A percentile compares a stretch with the other conserved stretches of the same genome.
phyloP scores from a whole-genome alignment of 331 rosid species.

The Ulmus americana region DNA sequence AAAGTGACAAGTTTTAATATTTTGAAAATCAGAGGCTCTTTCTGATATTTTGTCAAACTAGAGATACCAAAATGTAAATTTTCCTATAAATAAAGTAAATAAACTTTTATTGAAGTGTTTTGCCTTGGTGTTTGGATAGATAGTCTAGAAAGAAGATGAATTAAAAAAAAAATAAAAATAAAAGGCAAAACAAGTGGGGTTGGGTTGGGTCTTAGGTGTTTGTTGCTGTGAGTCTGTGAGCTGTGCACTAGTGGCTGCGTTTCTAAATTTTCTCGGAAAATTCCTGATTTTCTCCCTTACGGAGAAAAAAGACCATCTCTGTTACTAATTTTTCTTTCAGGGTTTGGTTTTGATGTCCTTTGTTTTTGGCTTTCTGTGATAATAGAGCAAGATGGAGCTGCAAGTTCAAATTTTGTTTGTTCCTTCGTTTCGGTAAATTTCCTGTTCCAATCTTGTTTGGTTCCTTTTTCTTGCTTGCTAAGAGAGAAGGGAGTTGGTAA shows the following conservation, averaged over 20 bases:
- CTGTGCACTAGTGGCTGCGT: not conserved
- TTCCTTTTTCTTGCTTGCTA: not conserved
- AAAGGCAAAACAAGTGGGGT: slow-evolving; percentile 1
- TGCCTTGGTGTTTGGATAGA: too few species aligned
- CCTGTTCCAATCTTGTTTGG: too few species aligned
- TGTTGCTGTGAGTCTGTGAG: slow-evolving; percentile 5
- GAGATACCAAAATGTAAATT: too few species aligned
- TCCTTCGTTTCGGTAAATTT: not conserved
- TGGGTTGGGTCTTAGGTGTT: not conserved
- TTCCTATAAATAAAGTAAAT: too few species aligned
- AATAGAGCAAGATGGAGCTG: not conserved
- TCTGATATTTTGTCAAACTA: too few species aligned
- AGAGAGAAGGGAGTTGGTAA: not conserved
- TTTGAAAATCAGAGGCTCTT: too few species aligned
- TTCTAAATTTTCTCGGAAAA: not conserved
- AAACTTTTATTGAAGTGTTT: too few species aligned
- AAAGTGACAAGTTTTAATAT: too few species aligned
- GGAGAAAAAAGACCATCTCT: not conserved
- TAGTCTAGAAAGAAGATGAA: too few species aligned
- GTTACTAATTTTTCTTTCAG: not conserved
- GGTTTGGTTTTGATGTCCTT: slow-evolving; percentile 1
- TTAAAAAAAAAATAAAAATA: not conserved
- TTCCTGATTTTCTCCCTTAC: not conserved
- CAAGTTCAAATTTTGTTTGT: not conserved
- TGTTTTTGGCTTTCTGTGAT: not conserved